Evolutionary conservation across 176 grass and related monocot genomes (phyloP), one percentile per base, ranked within the genome.

Genomic region (Oryza glumipatula): DNA sequence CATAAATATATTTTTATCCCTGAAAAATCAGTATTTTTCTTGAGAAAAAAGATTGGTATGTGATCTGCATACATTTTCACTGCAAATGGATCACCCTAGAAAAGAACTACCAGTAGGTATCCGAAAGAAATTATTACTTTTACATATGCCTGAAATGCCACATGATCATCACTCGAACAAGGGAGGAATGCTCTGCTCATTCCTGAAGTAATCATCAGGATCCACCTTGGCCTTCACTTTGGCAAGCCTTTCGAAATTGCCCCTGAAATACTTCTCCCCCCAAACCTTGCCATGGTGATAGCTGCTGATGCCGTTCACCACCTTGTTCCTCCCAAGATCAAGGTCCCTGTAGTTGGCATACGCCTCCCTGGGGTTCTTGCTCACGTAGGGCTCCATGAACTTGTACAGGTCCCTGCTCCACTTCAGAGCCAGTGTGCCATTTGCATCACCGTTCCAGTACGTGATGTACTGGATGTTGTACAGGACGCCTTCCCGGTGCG

Each of bases 151-250:
- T 16, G 1, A 71, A 5, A 9, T 41, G 5, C 5, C 23, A 9
- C 67, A 6, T 63, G 16, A 7, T 41, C 39, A 16, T 58, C 61
- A 84, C 15, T 46, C 75, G 3, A 41, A 76, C 65, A 63, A 81
- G 63, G 92, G 92, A 7, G 92, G 92, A 17, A 94, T 76, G 15
- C 67, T 91, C 71, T 89, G 86, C 76, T 91, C 89, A 28, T 94
- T 91, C 19, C 89, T 73, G 72, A 94, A 94, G 72, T 84, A 94
- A 64, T 94, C 87, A 0, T 4, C 6, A 1, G 86, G 88, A 41
- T 91, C 86, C 21, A 84, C 76, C 78, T 49, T 80, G 0, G 41
- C 86, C 67, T 94, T 94, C 65, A 75, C 78, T 4, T 24, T 7
- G 0, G 83, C 86, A 17, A 94, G 73, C 65, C 76, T 88, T 46